Base-by-base conservation (phyloP, 139 green algal genomes). In the Haematococcus lacustris region DNA sequence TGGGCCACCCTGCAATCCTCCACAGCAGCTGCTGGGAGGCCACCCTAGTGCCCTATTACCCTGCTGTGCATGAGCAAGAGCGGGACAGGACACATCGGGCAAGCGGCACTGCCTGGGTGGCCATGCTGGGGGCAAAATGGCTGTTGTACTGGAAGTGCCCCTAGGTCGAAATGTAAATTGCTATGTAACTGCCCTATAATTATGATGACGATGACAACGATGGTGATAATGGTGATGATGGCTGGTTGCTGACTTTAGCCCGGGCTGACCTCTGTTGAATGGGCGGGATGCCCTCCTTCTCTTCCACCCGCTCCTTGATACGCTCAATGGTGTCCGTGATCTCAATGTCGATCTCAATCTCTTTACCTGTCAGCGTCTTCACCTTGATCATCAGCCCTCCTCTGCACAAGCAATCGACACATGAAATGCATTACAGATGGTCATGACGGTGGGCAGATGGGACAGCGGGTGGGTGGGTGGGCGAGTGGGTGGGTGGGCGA, bases 281-380 rank as follows among this genome's bases (percentile, higher is more conserved):
- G 6, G 96, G 96, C 28, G 96, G 96, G 73, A 99, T 99, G 78
- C 96, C 96, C 83, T 99, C 96, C 85, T 98, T 99, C 83, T 99
- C 95, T 80, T 99, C 96, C 62, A 99, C 92, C 9, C 96, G 85
- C 87, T 99, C 96, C 86, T 99, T 99, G 83, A 99, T 98, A 35
- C 96, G 80, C 81, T 97, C 90, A 73, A 99, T 95, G 17, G 91
- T 97, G 83, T 99, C 96, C 5, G 79, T 90, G 38, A 92, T 93
- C 85, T 99, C 96, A 47, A 99, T 99, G 83, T 99, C 96, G 43
- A 99, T 97, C 82, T 99, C 96, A 51, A 99, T 98, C 86, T 99
- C 96, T 77, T 99, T 99, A 51, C 96, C 96, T 65, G 95, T 99
- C 68, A 99, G 81, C 26, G 96, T 99, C 80, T 99, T 99, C 47